Conservation (phyloP, 192 early-diverging fungal species). For the Chytriomyces hyalinus region DNA sequence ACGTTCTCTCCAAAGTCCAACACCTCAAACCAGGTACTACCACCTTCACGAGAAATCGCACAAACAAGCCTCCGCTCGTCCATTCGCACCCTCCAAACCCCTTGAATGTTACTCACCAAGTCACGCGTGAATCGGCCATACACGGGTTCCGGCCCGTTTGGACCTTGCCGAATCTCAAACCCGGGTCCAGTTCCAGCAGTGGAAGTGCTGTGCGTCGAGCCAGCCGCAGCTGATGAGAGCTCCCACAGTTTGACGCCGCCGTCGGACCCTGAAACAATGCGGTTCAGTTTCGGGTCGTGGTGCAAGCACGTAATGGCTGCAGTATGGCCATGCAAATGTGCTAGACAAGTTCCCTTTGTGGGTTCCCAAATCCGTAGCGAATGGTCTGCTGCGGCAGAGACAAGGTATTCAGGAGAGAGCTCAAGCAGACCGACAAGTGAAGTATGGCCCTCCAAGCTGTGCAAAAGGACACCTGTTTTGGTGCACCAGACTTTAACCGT, state of each 20-base stretch:
- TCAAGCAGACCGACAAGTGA: constrained; percentile 94
- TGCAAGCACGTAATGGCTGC: constrained; percentile 99
- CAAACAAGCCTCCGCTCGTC: constrained; percentile 78
- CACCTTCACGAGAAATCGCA: constrained; percentile 63
- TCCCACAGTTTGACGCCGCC: constrained; percentile 97
- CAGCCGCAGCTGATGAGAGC: constrained; percentile 64
- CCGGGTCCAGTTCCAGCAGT: constrained; percentile 19
- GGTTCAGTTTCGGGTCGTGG: constrained; percentile 83
- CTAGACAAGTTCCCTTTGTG: constrained; percentile 67
- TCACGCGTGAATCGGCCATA: constrained; percentile 82
- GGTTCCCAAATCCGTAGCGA: constrained; percentile 93
- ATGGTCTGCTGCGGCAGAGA: constrained; percentile 94
- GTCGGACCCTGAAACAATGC: constrained; percentile 92
- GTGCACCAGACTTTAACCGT: constrained; percentile 93
- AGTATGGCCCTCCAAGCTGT: constrained; percentile 82
- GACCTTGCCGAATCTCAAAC: constrained; percentile 48
- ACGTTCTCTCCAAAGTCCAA: constrained; percentile 79
- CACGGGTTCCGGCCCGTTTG: constrained; percentile 49
- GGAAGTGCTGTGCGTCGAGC: constrained; percentile 18
- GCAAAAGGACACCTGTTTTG: constrained; percentile 76
- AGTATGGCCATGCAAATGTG: constrained; percentile 72
- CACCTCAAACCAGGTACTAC: constrained; percentile 79
- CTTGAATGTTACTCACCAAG: constrained; percentile 76
- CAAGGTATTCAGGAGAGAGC: constrained; percentile 80
- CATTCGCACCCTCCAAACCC: constrained; percentile 96